A percentile compares a stretch with the other conserved stretches of the same genome.
Evolutionary conservation across 805 yeast genomes (phyloP).

Genomic region (Candida mattraensis): DNA sequence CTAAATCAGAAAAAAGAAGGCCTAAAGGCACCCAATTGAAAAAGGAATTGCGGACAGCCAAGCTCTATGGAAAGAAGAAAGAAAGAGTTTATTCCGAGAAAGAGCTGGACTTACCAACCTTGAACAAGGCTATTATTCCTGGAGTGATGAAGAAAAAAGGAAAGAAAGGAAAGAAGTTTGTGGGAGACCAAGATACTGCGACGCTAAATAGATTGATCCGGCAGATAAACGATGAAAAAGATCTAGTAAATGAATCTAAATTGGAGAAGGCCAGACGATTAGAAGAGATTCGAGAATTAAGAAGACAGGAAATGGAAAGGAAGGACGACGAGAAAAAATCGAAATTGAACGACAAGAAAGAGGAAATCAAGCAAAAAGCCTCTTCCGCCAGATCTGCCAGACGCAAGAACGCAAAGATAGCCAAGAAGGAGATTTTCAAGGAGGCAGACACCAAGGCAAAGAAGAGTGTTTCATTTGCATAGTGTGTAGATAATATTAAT

Average conservation of each 20-base stretch:
- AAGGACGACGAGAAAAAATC: slow-evolving; percentile 70
- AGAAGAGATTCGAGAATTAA: slow-evolving; percentile 85
- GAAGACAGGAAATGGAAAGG: slow-evolving; percentile 82
- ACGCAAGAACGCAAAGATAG: slow-evolving; percentile 50
- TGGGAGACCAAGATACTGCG: slow-evolving; percentile 64
- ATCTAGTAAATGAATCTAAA: slow-evolving; percentile 79
- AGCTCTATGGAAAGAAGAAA: slow-evolving; percentile 66
- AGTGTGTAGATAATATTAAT: slow-evolving; percentile 3
- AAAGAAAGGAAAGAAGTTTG: slow-evolving; percentile 82
- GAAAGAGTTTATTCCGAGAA: slow-evolving; percentile 67
- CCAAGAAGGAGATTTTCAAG: slow-evolving; percentile 27
- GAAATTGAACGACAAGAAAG: slow-evolving; percentile 73
- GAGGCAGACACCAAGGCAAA: slow-evolving; percentile 29
- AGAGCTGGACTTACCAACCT: slow-evolving; percentile 73
- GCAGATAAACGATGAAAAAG: slow-evolving; percentile 79
- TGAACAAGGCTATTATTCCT: slow-evolving; percentile 83
- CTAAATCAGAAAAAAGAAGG: slow-evolving; percentile 52
- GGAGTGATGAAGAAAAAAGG: slow-evolving; percentile 77
- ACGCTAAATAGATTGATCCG: slow-evolving; percentile 69
- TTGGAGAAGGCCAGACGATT: slow-evolving; percentile 85
- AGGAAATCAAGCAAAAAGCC: slow-evolving; percentile 72
- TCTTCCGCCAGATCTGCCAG: slow-evolving; percentile 66
- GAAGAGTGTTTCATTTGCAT: slow-evolving; percentile 53
- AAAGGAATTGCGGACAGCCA: slow-evolving; percentile 62
- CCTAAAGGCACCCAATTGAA: slow-evolving; percentile 54